These are phyloP conservation scores for Sonneratia alba DNA, from an alignment of 345 rosid species.

Conservation along the genomic window DNA sequence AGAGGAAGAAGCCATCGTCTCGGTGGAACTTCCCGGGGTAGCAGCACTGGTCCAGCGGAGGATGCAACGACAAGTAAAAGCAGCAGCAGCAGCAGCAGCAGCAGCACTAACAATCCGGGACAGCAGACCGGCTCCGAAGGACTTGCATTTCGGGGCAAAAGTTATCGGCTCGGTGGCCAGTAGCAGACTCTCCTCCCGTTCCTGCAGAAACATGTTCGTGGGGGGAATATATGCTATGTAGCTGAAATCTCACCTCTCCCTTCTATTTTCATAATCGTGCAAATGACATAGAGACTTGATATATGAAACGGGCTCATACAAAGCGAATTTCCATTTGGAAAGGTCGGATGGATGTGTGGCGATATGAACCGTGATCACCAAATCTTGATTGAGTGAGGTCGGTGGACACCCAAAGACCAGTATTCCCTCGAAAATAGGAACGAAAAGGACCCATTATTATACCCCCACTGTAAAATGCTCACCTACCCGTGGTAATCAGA, in stretches of 20 bases:
- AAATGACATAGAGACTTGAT: no score
- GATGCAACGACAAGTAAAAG: neutral
- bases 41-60: neutral
- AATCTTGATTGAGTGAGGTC: no score
- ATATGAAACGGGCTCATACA: no score
- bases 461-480: no score
- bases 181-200: neutral
- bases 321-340: neutral
- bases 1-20: slow-evolving; percentile 35
- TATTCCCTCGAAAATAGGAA: no score
- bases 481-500: no score
- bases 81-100: neutral
- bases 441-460: no score
- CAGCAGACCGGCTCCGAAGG: neutral
- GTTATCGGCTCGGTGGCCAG: neutral
- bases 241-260: neutral
- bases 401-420: no score
- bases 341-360: neutral
- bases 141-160: slow-evolving; percentile 10
- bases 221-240: neutral
- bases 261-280: no score
- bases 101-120: neutral
- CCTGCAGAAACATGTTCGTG: neutral
- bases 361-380: no score
- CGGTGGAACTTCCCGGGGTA: neutral